Base-by-base conservation (phyloP, 1,284 basidiomycete species). In the Sutorius eximius region DNA sequence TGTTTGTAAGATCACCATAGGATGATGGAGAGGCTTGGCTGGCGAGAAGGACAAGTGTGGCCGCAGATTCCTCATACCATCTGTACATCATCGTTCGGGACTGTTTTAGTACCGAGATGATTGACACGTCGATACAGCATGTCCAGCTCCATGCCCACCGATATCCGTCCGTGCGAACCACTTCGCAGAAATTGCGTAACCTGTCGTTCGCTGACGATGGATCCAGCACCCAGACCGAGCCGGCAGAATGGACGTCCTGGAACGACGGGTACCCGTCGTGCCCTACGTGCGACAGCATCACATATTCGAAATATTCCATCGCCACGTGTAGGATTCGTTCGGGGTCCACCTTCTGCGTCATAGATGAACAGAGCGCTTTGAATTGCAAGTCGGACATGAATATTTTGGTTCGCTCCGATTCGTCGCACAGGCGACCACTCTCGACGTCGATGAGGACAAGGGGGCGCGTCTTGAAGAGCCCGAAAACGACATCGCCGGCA, bases 241-340 rank as follows among this genome's bases (percentile, higher is more conserved):
- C 10, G 12, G n/a, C 56, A 15, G 7, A 10, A 8, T 37, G 53
- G 20, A 56, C 56, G 10, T 54, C 56, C 22, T 59, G 55, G 12
- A 41, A 54, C 3, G 42, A 58, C 7, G 55, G 55, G 1, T 56
- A 55, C 27, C 45, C 40, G 12, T 42, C 37, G 30, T 24, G 33
- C 56, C 55, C 45, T 3, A 60, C 54, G 16, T 60, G 59, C 15
- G 57, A 58, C 9, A 58, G n/a, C 15, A 13, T 58, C 32, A 61
- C 55, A 16, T 58, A 61, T 40, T 10, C 30, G 10, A 61, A 60
- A 5, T 57, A 60, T 30, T 44, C 10, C 12, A 8, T 13, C 5
- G 53, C 59, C 8, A 50, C 49, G 10, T 9, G 37, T 15, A n/a
- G 15, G 7, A 55, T 45, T 1, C 27, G 59, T 5, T 5, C 13